Percentiles rank a stretch among this genome's conserved stretches.
Evolutionary conservation across 495 filamentous ascomycete genomes (phyloP).

Genomic region (Podospora pseudoanserina): DNA sequence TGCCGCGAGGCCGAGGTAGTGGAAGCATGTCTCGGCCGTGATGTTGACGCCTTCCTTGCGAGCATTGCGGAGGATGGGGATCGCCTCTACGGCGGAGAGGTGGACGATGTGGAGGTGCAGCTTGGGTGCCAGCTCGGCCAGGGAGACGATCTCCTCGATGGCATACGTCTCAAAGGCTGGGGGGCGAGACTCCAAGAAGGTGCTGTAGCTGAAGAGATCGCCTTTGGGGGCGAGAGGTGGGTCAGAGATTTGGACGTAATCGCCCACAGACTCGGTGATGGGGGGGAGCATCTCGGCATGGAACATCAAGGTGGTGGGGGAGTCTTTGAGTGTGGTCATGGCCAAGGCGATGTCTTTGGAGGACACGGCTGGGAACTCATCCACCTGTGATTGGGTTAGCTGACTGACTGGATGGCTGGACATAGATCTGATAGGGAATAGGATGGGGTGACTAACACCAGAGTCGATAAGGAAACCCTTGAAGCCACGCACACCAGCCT

Average conservation of each 20-base stretch:
- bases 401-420: background rate
- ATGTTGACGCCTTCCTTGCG: slow-evolving; percentile 78
- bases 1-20: slow-evolving; percentile 88
- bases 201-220: slow-evolving; percentile 74
- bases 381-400: slow-evolving; percentile 57
- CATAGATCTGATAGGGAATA: background rate
- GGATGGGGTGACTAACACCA: slow-evolving; percentile 61
- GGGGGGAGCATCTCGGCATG: slow-evolving; percentile 98
- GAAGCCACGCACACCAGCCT: slow-evolving; percentile 87
- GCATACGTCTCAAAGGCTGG: slow-evolving; percentile 89
- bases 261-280: slow-evolving; percentile 74
- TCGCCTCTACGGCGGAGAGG: slow-evolving; percentile 87
- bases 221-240: slow-evolving; percentile 73
- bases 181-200: slow-evolving; percentile 89
- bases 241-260: slow-evolving; percentile 66
- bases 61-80: slow-evolving; percentile 79
- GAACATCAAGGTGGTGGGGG: slow-evolving; percentile 90
- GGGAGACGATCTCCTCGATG: slow-evolving; percentile 76
- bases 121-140: slow-evolving; percentile 75
- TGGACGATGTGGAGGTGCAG: slow-evolving; percentile 94
- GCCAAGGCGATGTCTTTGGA: slow-evolving; percentile 72
- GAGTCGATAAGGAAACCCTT: slow-evolving; percentile 98
- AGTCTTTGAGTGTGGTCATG: slow-evolving; percentile 71
- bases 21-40: slow-evolving; percentile 97
- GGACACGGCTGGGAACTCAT: slow-evolving; percentile 91